Evolutionary conservation across 1,284 basidiomycete species (phyloP), one percentile per base, ranked within the genome.

Genomic region (Cutaneotrichosporon mucoides): DNA sequence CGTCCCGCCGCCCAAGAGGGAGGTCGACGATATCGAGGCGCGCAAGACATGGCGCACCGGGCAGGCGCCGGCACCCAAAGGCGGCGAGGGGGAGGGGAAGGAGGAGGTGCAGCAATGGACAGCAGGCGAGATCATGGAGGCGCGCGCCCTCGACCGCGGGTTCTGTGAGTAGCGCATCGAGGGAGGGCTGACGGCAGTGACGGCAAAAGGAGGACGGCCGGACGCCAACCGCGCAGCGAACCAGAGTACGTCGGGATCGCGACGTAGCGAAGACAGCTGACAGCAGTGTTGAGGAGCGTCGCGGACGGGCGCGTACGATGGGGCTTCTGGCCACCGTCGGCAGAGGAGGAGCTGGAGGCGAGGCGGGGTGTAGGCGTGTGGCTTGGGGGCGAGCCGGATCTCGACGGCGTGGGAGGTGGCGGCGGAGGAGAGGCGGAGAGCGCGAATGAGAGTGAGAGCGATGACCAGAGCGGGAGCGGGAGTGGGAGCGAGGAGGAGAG

Each of bases 221-320:
- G 93, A 96, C 78, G 80, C 88, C 15, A 88, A 91, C 71, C 83
- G 93, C 46, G 90, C 92, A 1, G 93, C 90, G n/a, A 92, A 95
- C 72, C 83, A 86, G 24, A 88, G 55, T 56, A 34, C 11, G 55
- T 49, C n/a, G 11, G 8, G n/a, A 35, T 12, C 12, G 8, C 8
- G 4, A 10, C 9, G 24, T 1, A 7, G 1, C 24, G 24, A 24
- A 24, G 24, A 24, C 4, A 3, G 34, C 46, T 56, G 55, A 56
- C 24, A 8, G 34, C 47, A 56, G 55, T 94, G 62, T 81, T 95
- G 63, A 85, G 91, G 51, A 79, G 84, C 5, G 79, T 92, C n/a
- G 88, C 91, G 0, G 89, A 94, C 73, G 88, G 89, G 11, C 82
- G 82, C 64, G 82, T 94, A 53, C 81, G 81, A 37, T 95, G 92